Evolutionary conservation across 2,329 filamentous ascomycete genomes (phyloP).

Genomic region (Paecilomyces fulvus): DNA sequence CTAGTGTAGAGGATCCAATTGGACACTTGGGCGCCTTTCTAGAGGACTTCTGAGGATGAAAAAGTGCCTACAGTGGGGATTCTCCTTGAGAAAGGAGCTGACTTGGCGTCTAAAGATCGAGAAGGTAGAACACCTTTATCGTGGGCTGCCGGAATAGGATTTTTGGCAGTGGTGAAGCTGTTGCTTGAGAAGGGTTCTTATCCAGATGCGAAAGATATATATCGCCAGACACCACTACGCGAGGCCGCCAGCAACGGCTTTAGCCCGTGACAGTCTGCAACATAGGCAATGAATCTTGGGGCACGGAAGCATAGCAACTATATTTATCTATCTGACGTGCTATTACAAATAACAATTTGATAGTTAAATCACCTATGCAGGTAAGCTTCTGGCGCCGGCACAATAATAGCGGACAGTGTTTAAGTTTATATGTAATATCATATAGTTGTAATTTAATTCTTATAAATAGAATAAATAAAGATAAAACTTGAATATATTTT

Average conservation of each 20-base stretch:
- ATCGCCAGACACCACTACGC: constrained; percentile 8
- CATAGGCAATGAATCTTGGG: no score
- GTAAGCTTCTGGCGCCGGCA: no score
- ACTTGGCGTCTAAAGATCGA: constrained; percentile 1
- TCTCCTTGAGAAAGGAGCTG: background rate
- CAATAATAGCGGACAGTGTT: no score
- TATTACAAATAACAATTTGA: no score
- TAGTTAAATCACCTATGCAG: no score
- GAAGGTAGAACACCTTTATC: constrained; percentile 4
- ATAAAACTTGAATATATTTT: no score
- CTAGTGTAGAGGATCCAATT: background rate
- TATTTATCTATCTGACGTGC: no score
- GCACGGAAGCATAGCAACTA: no score
- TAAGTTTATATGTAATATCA: no score
- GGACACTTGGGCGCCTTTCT: background rate
- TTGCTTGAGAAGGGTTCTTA: background rate
- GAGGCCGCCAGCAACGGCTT: constrained; percentile 8
- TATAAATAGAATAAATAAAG: no score
- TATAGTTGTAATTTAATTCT: no score
- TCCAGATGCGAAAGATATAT: constrained; percentile 1
- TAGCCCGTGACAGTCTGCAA: no score
- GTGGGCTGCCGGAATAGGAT: constrained; percentile 2
- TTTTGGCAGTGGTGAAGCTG: background rate
- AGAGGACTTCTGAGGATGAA: background rate
- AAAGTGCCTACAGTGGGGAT: background rate